Evolutionary conservation across 2,329 filamentous ascomycete genomes (phyloP), one percentile per base, ranked within the genome.

Genomic region (Calonectria fujianensis): DNA sequence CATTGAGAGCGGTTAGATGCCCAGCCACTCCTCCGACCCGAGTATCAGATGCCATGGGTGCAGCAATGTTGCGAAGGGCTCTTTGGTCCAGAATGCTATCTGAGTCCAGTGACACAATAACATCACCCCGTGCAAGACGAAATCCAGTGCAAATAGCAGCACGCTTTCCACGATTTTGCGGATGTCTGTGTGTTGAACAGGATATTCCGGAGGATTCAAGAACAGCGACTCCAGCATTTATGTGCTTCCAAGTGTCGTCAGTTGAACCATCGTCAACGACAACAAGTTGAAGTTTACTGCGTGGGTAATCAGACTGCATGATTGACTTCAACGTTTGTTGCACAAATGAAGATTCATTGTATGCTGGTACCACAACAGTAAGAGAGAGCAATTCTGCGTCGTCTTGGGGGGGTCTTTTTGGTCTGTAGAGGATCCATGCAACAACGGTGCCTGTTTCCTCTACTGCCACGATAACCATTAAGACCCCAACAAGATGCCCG

Each of bases 161-260:
- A 24, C 57, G 57, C 13, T 61, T 61, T 37, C 57, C 57, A 9
- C 39, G 20, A 6, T 61, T 61, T 24, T 27, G 6, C 13, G 57
- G n/a, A 10, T 61, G 57, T 18, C 24, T 27, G 13, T 61, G 57
- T 39, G 35, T 14, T 11, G 39, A 39, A 16, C 57, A 61, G 1
- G 57, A 61, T 39, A 61, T 61, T 6, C 57, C 35, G 27, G 4
- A 39, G 7, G 57, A 61, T 61, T 61, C 32, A 9, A 61, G 35
- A 61, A 39, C n/a, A 9, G 27, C 2, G 13, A 61, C 57, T 10
- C 32, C 57, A 16, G 35, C 5, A 18, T 1, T 61, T 14, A 61
- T 61, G 35, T 61, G 57, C 13, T 39, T 27, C 57, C 57, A 61
- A 8, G 57, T 61, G 35, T 61, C 57, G 32, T 61, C 57, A 61